These are phyloP conservation scores for Trichomonas gallinae DNA, from an alignment of 208 protist genomes.

Conservation along the genomic window DNA sequence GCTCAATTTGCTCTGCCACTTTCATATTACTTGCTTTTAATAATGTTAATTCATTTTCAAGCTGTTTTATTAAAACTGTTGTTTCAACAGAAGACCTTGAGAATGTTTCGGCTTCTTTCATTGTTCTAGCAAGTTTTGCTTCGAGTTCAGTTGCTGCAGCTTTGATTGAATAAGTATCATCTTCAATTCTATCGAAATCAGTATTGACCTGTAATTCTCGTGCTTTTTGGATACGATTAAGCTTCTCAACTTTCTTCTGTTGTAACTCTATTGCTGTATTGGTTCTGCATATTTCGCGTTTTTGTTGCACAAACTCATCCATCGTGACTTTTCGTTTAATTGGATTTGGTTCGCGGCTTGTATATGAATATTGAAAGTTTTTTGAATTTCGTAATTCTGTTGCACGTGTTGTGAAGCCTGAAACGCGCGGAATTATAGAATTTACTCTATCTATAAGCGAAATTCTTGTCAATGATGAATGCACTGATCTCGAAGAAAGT, in stretches of 20 bases:
- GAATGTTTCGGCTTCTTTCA: neutral
- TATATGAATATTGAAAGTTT: neutral
- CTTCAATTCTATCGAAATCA: neutral
- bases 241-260: neutral
- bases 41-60: neutral
- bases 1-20: neutral
- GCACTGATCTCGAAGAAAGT: neutral
- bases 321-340: neutral
- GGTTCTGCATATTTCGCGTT: neutral
- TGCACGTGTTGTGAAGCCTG: neutral
- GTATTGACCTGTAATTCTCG: neutral
- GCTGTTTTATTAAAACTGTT: neutral
- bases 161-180: neutral
- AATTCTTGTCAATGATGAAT: neutral
- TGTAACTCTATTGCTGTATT: neutral
- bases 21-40: neutral
- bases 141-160: neutral
- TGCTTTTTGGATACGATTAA: neutral
- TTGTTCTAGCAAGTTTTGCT: neutral
- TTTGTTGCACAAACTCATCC: neutral
- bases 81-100: neutral
- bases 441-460: neutral
- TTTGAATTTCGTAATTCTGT: neutral
- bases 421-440: neutral
- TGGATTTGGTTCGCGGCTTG: neutral